Base-by-base conservation (phyloP, 1,284 basidiomycete species). In the Uromyces viciae-fabae region DNA sequence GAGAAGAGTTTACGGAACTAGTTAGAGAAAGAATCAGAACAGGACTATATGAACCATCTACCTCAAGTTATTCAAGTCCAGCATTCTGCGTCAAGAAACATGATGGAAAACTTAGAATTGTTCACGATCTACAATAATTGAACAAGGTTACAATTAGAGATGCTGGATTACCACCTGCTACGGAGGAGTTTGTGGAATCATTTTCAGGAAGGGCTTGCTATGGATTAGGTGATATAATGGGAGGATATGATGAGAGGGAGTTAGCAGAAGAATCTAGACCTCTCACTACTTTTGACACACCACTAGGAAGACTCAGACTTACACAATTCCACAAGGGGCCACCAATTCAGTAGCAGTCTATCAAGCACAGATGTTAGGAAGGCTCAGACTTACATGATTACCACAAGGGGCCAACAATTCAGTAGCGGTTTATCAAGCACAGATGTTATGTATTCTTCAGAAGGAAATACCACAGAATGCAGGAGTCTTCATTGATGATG, bases 91-190 rank as follows among this genome's bases (percentile, higher is more conserved):
- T 56, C 22, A 56, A 56, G 54, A 56, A 56, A 22, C 31, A 19
- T n/a, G 31, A 56, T 56, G 54, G 54, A 56, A 56, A 56, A 22
- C 19, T 64, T 38, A 33, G 33, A 17, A 64, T 64, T 19, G 60
- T 64, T 14, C 33, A 64, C 25, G 60, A 64, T 17, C 17, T 64
- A 5, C 60, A 64, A 38, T 2, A 2, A 2, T 38, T 64, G n/a
- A 64, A 64, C 17, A 64, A 64, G 42, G 60, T 71, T 5, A 71
- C 68, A 3, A 71, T 71, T 9, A 71, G 46, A 25, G 68, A 71
- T 28, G 40, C 68, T 9, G 46, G 68, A 8, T 49, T 71, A 28
- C 68, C 68, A 9, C 62, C 62, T 3, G 22, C 25, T 66, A 40
- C 36, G 25, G 28, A 33, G 8, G 62, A 66, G 36, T 66, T 33